Evolutionary conservation across 257 asterid species (phyloP).

Genomic region (Solanum arcanum): DNA sequence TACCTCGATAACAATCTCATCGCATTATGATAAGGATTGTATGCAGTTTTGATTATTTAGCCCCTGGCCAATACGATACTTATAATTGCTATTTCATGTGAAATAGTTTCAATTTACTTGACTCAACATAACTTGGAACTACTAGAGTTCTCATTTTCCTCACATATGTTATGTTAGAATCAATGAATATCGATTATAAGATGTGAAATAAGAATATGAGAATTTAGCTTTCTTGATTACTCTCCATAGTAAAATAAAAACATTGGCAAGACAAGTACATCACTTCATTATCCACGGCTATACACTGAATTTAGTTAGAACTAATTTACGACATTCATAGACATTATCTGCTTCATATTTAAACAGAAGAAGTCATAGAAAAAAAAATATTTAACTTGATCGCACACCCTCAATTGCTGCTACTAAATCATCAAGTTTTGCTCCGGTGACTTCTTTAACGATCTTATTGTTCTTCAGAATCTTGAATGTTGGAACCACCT

Average conservation of each 20-base stretch:
- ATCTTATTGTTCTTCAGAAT: constrained; percentile 53
- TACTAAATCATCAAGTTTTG: constrained; percentile 63
- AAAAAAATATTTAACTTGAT: constrained; percentile 13
- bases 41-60: neutral
- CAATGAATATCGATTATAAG: neutral
- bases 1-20: neutral
- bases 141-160: neutral
- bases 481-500: constrained; percentile 94
- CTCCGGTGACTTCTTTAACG: constrained; percentile 76
- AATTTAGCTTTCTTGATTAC: neutral
- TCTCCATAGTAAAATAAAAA: neutral
- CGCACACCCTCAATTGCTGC: constrained; percentile 50
- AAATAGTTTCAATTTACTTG: neutral
- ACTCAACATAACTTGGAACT: neutral
- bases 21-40: neutral
- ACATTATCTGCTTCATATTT: constrained; percentile 17
- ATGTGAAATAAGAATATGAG: neutral
- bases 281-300: neutral
- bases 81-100: neutral
- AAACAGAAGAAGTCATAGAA: neutral
- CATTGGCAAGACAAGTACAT: neutral
- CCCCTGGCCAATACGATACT: neutral
- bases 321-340: neutral
- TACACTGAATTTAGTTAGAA: neutral
- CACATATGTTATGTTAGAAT: neutral